Evolutionary conservation across 2,329 filamentous ascomycete genomes (phyloP).

Genomic region (Decorospora gaudefroyi): DNA sequence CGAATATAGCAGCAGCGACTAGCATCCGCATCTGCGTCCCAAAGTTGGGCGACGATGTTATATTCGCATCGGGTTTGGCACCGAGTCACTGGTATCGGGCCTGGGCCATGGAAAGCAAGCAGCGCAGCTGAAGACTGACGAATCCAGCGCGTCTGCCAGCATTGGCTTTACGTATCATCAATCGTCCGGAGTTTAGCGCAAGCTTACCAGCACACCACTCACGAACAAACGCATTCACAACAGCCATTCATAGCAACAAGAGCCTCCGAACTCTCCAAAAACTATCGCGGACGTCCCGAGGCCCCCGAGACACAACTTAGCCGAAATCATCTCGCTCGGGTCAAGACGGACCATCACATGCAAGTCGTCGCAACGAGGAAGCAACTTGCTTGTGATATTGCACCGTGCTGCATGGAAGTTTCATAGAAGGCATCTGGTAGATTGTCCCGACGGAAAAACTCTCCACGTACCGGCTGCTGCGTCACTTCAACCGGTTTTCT

Average conservation of each 20-base stretch:
- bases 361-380: constrained; percentile 3
- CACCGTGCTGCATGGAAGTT: constrained; percentile 8
- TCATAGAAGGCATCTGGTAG: constrained; percentile 3
- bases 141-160: constrained; percentile 27
- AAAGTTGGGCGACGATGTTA: constrained; percentile 17
- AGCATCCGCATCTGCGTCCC: constrained; percentile 9
- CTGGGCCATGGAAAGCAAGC: constrained; percentile 8
- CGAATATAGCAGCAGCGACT: constrained; percentile 6
- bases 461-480: constrained; percentile 16
- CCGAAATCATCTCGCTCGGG: constrained; percentile 12
- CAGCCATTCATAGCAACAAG: constrained; percentile 7
- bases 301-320: constrained; percentile 13
- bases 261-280: constrained; percentile 1
- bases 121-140: constrained; percentile 12
- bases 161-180: constrained; percentile 41
- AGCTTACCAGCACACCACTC: constrained; percentile 13
- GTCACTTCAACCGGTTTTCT: constrained; percentile 18
- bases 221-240: constrained; percentile 5
- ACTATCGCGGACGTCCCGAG: constrained; percentile 3
- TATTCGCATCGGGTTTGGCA: constrained; percentile 14
- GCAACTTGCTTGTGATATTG: constrained; percentile 3
- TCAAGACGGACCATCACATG: constrained; percentile 20
- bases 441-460: constrained; percentile 17
- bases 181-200: constrained; percentile 23
- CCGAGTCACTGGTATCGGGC: constrained; percentile 5